These are phyloP conservation scores for Diplodia corticola DNA, from an alignment of 2,329 filamentous ascomycete species.

Conservation along the genomic window DNA sequence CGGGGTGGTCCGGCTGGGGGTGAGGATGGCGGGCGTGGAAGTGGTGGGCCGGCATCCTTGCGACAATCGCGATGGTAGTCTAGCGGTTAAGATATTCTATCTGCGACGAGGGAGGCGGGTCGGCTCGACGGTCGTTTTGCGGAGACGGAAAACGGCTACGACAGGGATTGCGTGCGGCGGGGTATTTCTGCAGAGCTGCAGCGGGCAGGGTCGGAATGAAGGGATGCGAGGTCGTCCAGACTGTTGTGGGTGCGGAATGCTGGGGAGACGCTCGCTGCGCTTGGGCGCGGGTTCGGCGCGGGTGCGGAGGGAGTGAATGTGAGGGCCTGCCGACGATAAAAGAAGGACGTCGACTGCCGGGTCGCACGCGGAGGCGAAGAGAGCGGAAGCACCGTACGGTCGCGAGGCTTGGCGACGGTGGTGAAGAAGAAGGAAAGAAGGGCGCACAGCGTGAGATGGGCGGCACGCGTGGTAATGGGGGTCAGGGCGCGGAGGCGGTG, in stretches of 20 bases:
- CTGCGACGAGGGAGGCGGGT: background rate
- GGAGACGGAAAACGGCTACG: constrained; percentile 1
- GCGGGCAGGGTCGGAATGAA: constrained; percentile 14
- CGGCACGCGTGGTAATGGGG: constrained; percentile 1
- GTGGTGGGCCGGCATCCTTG: constrained; percentile 17
- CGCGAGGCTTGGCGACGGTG: constrained; percentile 22
- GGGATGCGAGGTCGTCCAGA: background rate
- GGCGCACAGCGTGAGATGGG: background rate
- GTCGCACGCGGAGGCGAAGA: constrained; percentile 17
- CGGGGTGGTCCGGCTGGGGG: background rate
- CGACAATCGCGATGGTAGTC: constrained; percentile 1
- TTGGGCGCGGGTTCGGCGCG: background rate
- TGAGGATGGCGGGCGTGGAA: constrained; percentile 16
- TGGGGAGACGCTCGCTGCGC: background rate
- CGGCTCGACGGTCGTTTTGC: background rate
- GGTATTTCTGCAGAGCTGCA: background rate
- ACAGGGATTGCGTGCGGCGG: constrained; percentile 2
- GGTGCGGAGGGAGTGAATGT: constrained; percentile 13
- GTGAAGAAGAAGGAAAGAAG: constrained; percentile 15
- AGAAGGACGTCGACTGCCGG: constrained; percentile 28
- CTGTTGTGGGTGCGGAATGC: constrained; percentile 5
- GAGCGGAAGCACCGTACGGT: constrained; percentile 15
- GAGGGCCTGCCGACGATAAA: constrained; percentile 26
- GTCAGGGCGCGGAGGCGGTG: background rate
- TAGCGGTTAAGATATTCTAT: background rate